Conservation (phyloP, 2,329 filamentous ascomycete genomes). For the Colletotrichum truncatum region DNA sequence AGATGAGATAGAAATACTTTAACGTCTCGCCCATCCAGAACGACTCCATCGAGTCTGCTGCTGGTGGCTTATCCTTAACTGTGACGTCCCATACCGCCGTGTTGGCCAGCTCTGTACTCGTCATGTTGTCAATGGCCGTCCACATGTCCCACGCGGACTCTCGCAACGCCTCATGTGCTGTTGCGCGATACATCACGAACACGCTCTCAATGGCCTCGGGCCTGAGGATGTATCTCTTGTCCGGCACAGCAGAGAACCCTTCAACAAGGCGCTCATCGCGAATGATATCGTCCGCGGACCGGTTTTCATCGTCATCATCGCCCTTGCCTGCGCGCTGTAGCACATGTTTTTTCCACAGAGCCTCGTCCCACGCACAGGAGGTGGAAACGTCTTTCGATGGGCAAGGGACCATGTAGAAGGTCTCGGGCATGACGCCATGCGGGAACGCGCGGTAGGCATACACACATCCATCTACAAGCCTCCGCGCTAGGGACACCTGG, state of each 20-base stretch:
- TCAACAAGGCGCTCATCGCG: conserved; percentile 34
- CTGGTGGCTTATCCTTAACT: conserved; percentile 41
- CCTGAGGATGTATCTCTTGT: conserved; percentile 61
- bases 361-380: conserved; percentile 45
- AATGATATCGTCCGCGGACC: conserved; percentile 39
- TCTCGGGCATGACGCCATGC: conserved; percentile 68
- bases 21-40: conserved; percentile 40
- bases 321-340: conserved; percentile 30
- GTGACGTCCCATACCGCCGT: conserved; percentile 62
- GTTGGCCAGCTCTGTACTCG: conserved; percentile 60
- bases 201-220: conserved; percentile 75
- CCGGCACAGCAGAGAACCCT: conserved; percentile 38
- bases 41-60: conserved; percentile 70
- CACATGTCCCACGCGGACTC: conserved; percentile 74
- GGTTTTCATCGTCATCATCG: conserved; percentile 40
- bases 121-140: conserved; percentile 58
- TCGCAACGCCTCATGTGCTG: conserved; percentile 61
- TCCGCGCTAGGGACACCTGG: conserved; percentile 56
- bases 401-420: conserved; percentile 57
- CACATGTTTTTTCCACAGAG: conserved; percentile 44
- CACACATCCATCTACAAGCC: conserved; percentile 63
- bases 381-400: conserved; percentile 2
- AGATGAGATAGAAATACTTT: conserved; percentile 55
- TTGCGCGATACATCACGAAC: conserved; percentile 72
- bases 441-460: conserved; percentile 66